Evolutionary conservation across 306 rosid genomes (phyloP), one percentile per base, ranked within the genome.

Genomic region (Albizia julibrissin): DNA sequence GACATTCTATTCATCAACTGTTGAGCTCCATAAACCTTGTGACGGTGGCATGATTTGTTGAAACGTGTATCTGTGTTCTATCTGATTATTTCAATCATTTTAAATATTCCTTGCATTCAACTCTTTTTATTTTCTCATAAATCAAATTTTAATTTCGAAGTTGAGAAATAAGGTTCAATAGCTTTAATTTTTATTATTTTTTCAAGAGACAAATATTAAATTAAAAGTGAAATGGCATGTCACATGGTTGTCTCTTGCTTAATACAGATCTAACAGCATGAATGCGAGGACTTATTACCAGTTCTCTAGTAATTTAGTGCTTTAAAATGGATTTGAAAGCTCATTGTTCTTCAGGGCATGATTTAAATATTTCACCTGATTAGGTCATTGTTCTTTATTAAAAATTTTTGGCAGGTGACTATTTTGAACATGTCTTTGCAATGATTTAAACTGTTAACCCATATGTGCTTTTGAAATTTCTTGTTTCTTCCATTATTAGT

Each of bases 381-480:
- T 46, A 19, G 72, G 26, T 67, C 73, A 68, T 39, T 31, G 14
- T 8, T 50, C 11, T 18, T 34, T 3, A 11, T 44, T 44, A 12
- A 44, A 44, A 10, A 10, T 2, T 44, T 44, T 56, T 15, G 9
- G 4, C 40, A 10, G 54, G 39, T 56, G 13, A 34, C 31, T 33
- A 11, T 74, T 54, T 54, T 33, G 44, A 31, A 74, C 37, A 47
- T 21, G 13, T 75, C 40, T 75, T 47, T 34, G 79, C 68, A 76
- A 58, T 15, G 37, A 58, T 59, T 19, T 16, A 24, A 37, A 59
- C 49, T 18, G 10, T 61, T 24, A 29, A 59, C 9, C 39, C 43
- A 15, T 40, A 39, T 22, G 10, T 61, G 68, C 52, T 76, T 76
- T 7, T 24, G 3, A 40, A 16, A n/a, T 16, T 54, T 56, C 67